These are phyloP conservation scores for Alternaria brassicae DNA, from an alignment of 2,329 filamentous ascomycete genomes.

Conservation along the genomic window DNA sequence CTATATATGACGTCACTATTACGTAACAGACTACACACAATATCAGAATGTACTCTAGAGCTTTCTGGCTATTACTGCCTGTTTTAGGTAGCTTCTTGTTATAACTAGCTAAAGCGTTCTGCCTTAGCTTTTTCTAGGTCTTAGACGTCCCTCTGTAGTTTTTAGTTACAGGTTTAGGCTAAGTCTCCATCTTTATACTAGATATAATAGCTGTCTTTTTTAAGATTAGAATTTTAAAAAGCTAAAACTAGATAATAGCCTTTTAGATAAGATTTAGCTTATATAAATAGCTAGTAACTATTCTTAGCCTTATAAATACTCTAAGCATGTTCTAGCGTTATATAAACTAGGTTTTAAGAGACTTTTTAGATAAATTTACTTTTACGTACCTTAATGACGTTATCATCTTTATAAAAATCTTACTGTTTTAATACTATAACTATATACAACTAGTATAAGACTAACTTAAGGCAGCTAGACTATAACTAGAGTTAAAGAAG, in stretches of 20 bases:
- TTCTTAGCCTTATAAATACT: too few species aligned
- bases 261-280: background rate
- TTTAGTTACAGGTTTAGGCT: too few species aligned
- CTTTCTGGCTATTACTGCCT: too few species aligned
- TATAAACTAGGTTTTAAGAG: background rate
- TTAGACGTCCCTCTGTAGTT: too few species aligned
- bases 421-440: background rate
- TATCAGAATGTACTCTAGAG: too few species aligned
- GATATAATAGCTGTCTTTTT: background rate
- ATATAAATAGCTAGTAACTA: background rate
- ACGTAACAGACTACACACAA: too few species aligned
- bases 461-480: background rate
- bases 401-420: background rate
- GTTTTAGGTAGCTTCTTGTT: too few species aligned
- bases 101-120: too few species aligned
- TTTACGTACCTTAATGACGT: background rate
- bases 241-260: background rate
- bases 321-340: background rate
- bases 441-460: background rate
- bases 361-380: background rate
- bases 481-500: background rate
- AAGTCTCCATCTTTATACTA: background rate
- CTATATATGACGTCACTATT: too few species aligned
- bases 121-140: too few species aligned
- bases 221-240: background rate